Conservation (phyloP, 805 yeast species). For the Saturnispora ahearnii region DNA sequence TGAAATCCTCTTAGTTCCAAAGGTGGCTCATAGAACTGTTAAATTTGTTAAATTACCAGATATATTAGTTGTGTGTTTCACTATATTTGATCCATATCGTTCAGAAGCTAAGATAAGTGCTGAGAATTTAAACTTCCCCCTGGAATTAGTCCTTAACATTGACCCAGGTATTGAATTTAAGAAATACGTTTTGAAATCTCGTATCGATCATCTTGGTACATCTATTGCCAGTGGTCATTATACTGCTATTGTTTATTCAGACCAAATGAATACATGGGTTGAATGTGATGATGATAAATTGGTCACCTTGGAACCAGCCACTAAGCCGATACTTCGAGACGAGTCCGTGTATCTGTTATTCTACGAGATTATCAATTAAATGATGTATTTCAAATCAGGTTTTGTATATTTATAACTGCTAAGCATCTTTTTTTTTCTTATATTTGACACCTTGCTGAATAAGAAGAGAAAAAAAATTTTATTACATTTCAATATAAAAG, state of each 20-base stretch:
- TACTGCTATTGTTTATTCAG: constrained; percentile 51
- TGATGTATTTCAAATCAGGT: neutral
- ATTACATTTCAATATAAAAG: neutral
- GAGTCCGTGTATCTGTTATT: constrained; percentile 63
- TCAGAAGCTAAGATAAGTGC: constrained; percentile 20
- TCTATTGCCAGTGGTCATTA: constrained; percentile 68
- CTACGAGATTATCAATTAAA: constrained; percentile 27
- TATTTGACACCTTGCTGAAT: neutral
- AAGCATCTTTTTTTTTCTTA: neutral
- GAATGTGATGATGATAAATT: constrained; percentile 66
- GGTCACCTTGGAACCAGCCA: constrained; percentile 32
- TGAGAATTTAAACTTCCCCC: constrained; percentile 19
- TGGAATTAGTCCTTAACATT: constrained; percentile 26
- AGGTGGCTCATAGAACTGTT: constrained; percentile 22
- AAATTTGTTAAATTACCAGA: constrained; percentile 30
- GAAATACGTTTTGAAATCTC: constrained; percentile 48
- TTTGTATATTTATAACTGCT: neutral
- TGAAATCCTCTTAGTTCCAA: constrained; percentile 18
- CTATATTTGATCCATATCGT: constrained; percentile 24
- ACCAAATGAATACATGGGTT: constrained; percentile 49
- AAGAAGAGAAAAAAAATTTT: neutral
- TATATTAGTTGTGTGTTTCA: constrained; percentile 26
- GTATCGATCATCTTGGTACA: constrained; percentile 61
- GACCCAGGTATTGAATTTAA: constrained; percentile 28
- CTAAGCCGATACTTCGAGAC: constrained; percentile 31